Evolutionary conservation across 1,139 yeast genomes (phyloP), one percentile per base, ranked within the genome.

Genomic region (Wickerhamiella infanticola): DNA sequence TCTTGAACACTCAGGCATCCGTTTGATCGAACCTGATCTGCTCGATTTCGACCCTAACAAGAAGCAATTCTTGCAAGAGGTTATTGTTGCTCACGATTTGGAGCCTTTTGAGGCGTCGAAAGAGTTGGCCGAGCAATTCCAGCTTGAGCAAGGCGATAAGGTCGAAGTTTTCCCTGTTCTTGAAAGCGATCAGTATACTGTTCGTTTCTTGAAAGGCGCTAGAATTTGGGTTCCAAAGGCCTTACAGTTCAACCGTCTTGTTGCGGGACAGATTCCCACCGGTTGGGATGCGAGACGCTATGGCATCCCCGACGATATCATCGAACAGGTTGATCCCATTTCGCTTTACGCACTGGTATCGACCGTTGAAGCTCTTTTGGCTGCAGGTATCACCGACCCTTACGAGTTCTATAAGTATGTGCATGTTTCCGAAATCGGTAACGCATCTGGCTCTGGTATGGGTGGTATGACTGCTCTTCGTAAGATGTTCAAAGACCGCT

Each of bases 381-480:
- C 93, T 49, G 77, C 96, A 54, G 98, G 98, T 80, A 70, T 90
- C 60, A 85, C 95, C 50, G 98, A 90, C 65, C 98, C 98, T 53
- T 90, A 85, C 64, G 98, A 90, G 72, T 85, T 93, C 74, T 90
- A 90, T 75, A 81, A 90, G 69, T 93, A 90, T 63, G 95, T 93
- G 48, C 98, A 90, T 66, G 94, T 90, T 51, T 86, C 97, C 45
- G 97, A 90, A 69, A 88, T 90, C 57, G 98, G 98, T 72, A 90
- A 90, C 77, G 86, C 97, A 74, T 82, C 95, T 45, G 98, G 98
- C 72, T 86, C 97, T 48, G 98, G 98, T 77, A 88, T 90, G 94
- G 98, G 98, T 69, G 98, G 98, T 80, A 94, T 88, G 55, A 66
- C 81, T 58, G 98, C 98, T 48, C 70, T 90, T 63, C 83, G 94